These are phyloP conservation scores for Citrus cavaleriei DNA, from an alignment of 345 rosid species.

Conservation along the genomic window DNA sequence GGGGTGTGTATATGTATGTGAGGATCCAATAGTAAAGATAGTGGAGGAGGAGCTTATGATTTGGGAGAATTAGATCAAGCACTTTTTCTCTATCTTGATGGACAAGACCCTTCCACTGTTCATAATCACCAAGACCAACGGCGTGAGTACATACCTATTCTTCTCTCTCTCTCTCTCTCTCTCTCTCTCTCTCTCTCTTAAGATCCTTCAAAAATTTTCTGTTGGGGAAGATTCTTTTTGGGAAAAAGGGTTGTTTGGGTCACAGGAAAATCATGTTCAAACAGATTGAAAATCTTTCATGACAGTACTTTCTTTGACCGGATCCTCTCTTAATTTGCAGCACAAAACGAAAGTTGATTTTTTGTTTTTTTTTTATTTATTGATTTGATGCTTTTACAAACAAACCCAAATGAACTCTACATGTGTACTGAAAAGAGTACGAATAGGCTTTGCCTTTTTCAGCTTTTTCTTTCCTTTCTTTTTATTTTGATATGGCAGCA, in stretches of 20 bases:
- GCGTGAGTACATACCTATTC: constrained; percentile 38
- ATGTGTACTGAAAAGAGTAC: constrained; percentile 24
- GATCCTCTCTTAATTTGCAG: constrained; percentile 32
- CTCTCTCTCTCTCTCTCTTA: not conserved
- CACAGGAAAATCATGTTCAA: constrained; percentile 62
- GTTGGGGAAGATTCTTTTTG: constrained; percentile 24
- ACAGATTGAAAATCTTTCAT: constrained; percentile 37
- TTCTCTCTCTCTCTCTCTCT: constrained; percentile 11
- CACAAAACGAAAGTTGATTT: constrained; percentile 27
- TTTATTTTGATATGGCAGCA: constrained; percentile 17
- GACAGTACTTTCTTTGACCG: constrained; percentile 73
- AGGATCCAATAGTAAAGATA: constrained; percentile 36
- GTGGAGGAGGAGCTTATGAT: constrained; percentile 46
- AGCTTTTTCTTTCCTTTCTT: constrained; percentile 24
- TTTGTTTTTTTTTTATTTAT: too few relatives aligned
- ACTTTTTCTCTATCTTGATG: constrained; percentile 88
- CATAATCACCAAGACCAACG: constrained; percentile 47
- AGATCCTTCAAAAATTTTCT: not conserved
- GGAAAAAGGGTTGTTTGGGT: constrained; percentile 21
- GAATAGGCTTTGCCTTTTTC: constrained; percentile 11
- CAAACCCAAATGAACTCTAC: not conserved
- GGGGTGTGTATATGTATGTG: not conserved
- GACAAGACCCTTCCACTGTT: constrained; percentile 58
- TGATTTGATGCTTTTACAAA: not conserved
- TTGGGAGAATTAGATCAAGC: constrained; percentile 96